Evolutionary conservation across 73 alveolate species (phyloP), one percentile per base, ranked within the genome.

Genomic region (Paramecium caudatum): DNA sequence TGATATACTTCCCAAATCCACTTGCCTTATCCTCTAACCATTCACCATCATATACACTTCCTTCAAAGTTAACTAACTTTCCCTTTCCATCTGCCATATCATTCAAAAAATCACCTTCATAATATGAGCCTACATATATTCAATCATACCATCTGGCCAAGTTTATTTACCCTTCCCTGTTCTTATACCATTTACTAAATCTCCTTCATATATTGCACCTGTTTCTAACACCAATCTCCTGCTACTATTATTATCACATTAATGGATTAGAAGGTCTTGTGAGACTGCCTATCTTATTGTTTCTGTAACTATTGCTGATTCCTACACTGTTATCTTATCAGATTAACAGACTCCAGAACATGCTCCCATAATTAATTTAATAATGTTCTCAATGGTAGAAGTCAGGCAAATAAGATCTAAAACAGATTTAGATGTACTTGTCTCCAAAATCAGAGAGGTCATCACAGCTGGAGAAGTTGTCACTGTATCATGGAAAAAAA

Each of bases 1-100:
- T 55, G 1, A 16, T 16, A 37, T 33, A 85, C 21, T 61, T 61
- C 3, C 92, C 92, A 19, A 27, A 23, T 27, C 91, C 92, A 37
- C 63, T 80, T 0, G 92, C 92, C 46, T 85, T 85, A 41, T 81
- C 92, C 15, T 46, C 46, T 19, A 46, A 61, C 94, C 95, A 94
- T 21, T 93, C 93, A 0, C 98, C 98, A 49, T 91, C 95, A 90
- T 95, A 95, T 43, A 82, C 65, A 39, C 90, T 47, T 19, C 95
- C 95, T 70, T 95, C 95, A 2, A 95, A 94, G 61, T 91, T 93
- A 4, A 62, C 90, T 25, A 94, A 84, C 34, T 82, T 91, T 16
- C 97, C 95, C 12, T 80, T 34, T 9, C 94, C 93, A 45, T 88
- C 47, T 39, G 91, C 91, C 68, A 23, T 50, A 37, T 85, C 87